phyloP scores from a whole-genome alignment of 2,329 filamentous ascomycete genomes.

The Aureobasidium leucospermi region DNA sequence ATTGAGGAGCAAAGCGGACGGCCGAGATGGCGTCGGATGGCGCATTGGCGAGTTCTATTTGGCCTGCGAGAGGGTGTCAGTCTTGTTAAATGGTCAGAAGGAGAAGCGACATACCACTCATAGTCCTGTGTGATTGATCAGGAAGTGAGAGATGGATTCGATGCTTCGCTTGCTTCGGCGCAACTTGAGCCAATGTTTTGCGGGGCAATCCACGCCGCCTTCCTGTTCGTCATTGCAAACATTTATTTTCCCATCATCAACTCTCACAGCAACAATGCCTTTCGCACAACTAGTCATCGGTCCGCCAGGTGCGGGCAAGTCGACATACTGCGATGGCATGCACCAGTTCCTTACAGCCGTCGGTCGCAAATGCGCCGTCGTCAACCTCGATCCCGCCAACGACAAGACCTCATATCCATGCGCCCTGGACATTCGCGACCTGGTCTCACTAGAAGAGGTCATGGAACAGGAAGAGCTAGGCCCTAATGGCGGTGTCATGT shows the following conservation, averaged over 20 bases:
- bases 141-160: neutral
- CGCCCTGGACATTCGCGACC: conserved; percentile 80
- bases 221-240: neutral
- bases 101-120: neutral
- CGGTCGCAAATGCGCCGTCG: conserved; percentile 85
- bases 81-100: neutral
- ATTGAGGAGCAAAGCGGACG: conserved; percentile 72
- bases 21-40: conserved; percentile 83
- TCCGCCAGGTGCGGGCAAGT: conserved; percentile 93
- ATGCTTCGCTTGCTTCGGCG: neutral
- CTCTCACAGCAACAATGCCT: conserved; percentile 13
- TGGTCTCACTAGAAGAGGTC: conserved; percentile 87
- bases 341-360: conserved; percentile 97
- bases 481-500: conserved; percentile 86
- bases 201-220: neutral
- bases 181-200: neutral
- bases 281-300: conserved; percentile 40
- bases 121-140: neutral
- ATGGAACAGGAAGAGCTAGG: conserved; percentile 88
- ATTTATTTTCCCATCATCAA: neutral
- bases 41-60: conserved; percentile 76
- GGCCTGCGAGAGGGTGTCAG: conserved; percentile 27
- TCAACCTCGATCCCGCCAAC: conserved; percentile 96
- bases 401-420: conserved; percentile 83
- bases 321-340: conserved; percentile 98